Percentiles rank a stretch among this genome's conserved stretches.
Evolutionary conservation across 1,284 basidiomycete species (phyloP).

Genomic region (Inonotus obliquus): DNA sequence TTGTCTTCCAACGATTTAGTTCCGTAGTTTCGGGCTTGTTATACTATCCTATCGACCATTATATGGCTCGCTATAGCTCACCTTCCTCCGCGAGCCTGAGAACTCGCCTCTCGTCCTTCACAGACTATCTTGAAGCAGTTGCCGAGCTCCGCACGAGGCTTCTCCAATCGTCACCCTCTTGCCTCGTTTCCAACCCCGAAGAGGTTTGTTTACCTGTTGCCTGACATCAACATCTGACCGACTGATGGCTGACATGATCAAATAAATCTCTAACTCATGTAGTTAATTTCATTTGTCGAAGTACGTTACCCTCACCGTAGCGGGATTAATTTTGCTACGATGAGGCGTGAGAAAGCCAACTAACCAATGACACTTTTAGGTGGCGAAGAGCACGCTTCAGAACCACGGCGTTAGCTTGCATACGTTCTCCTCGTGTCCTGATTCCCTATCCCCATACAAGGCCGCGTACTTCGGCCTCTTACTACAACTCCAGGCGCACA

Average conservation of each 20-base stretch:
- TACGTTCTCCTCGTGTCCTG: constrained; percentile 17
- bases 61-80: constrained; percentile 9
- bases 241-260: constrained; percentile 9
- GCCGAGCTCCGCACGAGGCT: constrained; percentile 9
- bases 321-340: neutral
- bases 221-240: neutral
- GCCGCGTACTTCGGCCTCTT: constrained; percentile 18
- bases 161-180: constrained; percentile 14
- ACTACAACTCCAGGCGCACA: constrained; percentile 13
- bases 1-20: neutral
- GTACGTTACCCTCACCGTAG: constrained; percentile 8
- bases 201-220: constrained; percentile 5
- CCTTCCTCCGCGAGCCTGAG: constrained; percentile 7
- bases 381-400: constrained; percentile 16
- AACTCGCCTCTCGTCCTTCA: constrained; percentile 7
- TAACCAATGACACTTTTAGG: constrained; percentile 4
- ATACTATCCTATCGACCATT: neutral
- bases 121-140: constrained; percentile 10
- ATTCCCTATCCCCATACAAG: constrained; percentile 7
- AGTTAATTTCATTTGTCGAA: constrained; percentile 19
- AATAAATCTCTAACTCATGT: neutral
- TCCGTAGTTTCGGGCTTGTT: neutral
- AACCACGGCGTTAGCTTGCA: constrained; percentile 13
- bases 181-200: constrained; percentile 13
- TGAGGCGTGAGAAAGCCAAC: constrained; percentile 9